A percentile compares a stretch with the other conserved stretches of the same genome.
Evolutionary conservation across 2,329 filamentous ascomycete genomes (phyloP).

Genomic region (Beauveria sp.): DNA sequence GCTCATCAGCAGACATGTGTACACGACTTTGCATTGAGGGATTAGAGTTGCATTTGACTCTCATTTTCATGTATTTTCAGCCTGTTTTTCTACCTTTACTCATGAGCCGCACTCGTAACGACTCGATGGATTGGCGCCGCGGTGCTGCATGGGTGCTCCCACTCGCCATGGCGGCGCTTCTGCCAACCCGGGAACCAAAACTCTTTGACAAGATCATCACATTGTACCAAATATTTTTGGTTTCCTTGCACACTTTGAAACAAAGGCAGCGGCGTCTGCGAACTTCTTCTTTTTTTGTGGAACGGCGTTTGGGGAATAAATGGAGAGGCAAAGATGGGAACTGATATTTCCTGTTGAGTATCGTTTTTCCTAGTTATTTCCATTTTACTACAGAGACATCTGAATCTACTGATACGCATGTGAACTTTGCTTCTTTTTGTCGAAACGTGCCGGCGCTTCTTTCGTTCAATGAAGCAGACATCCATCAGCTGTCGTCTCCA

Average conservation of each 20-base stretch:
- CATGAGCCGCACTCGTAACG: not conserved
- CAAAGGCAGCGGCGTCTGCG: slow-evolving; percentile 15
- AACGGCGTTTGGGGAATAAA: slow-evolving; percentile 25
- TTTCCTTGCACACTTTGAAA: not conserved
- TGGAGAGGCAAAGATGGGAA: slow-evolving; percentile 19
- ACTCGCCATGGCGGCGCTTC: not conserved
- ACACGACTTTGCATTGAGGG: slow-evolving; percentile 9
- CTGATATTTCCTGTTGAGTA: slow-evolving; percentile 13
- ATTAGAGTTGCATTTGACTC: not conserved
- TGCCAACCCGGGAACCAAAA: not conserved
- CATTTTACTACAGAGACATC: slow-evolving; percentile 11
- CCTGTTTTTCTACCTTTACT: not conserved
- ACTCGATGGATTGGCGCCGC: not conserved
- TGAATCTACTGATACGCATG: slow-evolving; percentile 9
- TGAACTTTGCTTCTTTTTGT: not conserved
- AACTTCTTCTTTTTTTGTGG: slow-evolving; percentile 15
- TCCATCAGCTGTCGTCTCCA: slow-evolving; percentile 7
- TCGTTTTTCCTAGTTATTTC: slow-evolving; percentile 8
- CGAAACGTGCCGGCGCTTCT: too few relatives aligned
- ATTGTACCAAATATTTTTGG: not conserved
- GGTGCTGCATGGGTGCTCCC: not conserved
- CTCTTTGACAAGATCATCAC: not conserved
- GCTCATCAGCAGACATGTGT: slow-evolving; percentile 14
- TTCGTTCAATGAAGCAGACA: too few relatives aligned
- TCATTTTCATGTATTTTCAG: slow-evolving; percentile 2